These are phyloP conservation scores for Ophiostoma pallidulum DNA, from an alignment of 2,329 filamentous ascomycete genomes.

Conservation along the genomic window DNA sequence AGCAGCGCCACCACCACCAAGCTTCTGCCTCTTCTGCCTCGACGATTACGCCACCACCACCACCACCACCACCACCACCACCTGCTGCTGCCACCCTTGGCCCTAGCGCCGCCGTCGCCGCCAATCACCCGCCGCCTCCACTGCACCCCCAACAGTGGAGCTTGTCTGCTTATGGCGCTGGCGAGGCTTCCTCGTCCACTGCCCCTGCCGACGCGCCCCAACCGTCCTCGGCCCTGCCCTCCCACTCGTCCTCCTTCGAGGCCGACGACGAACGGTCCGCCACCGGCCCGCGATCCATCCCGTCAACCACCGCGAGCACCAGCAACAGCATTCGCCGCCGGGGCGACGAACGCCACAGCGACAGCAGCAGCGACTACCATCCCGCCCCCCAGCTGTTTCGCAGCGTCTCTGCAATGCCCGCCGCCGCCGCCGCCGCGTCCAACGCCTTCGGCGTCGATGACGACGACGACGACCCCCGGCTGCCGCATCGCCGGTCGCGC, in stretches of 20 bases:
- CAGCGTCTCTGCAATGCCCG: constrained; percentile 2
- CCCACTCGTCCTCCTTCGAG: constrained; percentile 55
- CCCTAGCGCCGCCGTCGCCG: constrained; percentile 23
- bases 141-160: constrained; percentile 21
- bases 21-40: no score
- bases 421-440: not conserved
- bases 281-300: constrained; percentile 19
- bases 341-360: not conserved
- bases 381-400: constrained; percentile 1
- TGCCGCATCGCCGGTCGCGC: constrained; percentile 27
- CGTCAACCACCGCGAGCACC: constrained; percentile 3
- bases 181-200: constrained; percentile 24
- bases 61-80: not conserved
- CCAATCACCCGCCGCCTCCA: constrained; percentile 30
- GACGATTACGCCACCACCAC: no score
- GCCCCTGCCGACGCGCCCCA: not conserved
- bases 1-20: not conserved
- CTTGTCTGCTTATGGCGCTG: not conserved
- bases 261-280: constrained; percentile 60
- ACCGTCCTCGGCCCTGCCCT: constrained; percentile 41
- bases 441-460: not conserved
- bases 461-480: constrained; percentile 2
- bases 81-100: not conserved
- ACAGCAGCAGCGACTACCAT: constrained; percentile 5
- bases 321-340: constrained; percentile 1